Evolutionary conservation across 805 yeast genomes (phyloP).

Genomic region (Tetrapisispora pingtungensis): DNA sequence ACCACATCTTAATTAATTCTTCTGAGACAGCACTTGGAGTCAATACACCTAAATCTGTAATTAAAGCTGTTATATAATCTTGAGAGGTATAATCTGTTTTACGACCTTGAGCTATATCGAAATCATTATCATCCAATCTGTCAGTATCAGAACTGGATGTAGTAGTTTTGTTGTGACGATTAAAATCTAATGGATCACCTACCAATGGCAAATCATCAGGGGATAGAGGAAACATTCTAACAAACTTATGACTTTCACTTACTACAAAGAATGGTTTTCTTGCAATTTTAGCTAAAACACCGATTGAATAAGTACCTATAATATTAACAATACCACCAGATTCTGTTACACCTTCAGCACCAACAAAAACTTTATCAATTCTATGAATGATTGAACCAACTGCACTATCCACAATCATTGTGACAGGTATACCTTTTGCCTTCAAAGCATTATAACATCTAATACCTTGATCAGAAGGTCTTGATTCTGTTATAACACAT

Average conservation of each 20-base stretch:
- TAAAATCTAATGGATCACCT: constrained; percentile 38
- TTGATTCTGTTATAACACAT: constrained; percentile 86
- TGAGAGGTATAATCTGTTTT: constrained; percentile 90
- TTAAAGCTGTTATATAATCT: constrained; percentile 86
- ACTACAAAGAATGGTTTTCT: constrained; percentile 91
- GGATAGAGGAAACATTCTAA: constrained; percentile 87
- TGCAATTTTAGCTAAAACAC: constrained; percentile 81
- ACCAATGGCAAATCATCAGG: constrained; percentile 80
- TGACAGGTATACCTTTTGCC: constrained; percentile 71
- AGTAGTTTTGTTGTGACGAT: constrained; percentile 8
- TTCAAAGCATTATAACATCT: constrained; percentile 61
- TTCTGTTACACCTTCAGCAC: constrained; percentile 99
- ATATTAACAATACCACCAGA: constrained; percentile 96
- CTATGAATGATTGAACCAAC: constrained; percentile 88
- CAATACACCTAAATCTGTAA: constrained; percentile 91
- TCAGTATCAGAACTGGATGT: constrained; percentile 3
- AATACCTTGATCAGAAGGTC: constrained; percentile 71
- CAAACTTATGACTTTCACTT: constrained; percentile 92
- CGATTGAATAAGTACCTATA: constrained; percentile 90
- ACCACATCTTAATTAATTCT: constrained; percentile 96
- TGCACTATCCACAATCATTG: constrained; percentile 82
- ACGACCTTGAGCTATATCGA: constrained; percentile 32
- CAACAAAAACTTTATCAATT: constrained; percentile 88
- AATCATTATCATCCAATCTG: background rate
- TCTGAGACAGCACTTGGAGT: constrained; percentile 98